Evolutionary conservation across 306 rosid genomes (phyloP).

Genomic region (Erythrophleum fordii): DNA sequence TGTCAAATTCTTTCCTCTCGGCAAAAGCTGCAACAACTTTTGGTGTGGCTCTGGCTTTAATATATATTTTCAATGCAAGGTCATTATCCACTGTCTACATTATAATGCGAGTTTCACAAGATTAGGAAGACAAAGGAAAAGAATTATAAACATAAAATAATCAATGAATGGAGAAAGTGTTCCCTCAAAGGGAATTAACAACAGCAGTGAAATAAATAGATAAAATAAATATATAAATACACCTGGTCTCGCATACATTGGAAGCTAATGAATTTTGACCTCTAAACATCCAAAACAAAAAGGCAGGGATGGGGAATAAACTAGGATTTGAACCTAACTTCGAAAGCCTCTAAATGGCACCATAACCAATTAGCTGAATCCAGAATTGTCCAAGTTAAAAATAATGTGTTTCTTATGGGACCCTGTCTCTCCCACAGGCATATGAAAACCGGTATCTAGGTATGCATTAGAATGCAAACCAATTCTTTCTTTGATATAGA

Average conservation of each 20-base stretch:
- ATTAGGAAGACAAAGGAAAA: slow-evolving; percentile 25
- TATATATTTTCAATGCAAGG: slow-evolving; percentile 89
- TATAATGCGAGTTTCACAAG: slow-evolving; percentile 11
- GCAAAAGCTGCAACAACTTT: slow-evolving; percentile 99
- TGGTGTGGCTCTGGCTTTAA: slow-evolving; percentile 96
- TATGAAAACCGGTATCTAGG: neutral
- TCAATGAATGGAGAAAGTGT: neutral
- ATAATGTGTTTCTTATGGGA: neutral
- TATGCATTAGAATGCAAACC: neutral
- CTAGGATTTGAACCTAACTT: neutral
- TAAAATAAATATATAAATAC: neutral
- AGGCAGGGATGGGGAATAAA: neutral
- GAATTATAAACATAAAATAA: slow-evolving; percentile 7
- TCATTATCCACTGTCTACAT: slow-evolving; percentile 92
- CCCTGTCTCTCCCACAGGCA: neutral
- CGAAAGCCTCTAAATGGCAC: neutral
- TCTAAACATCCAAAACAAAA: neutral
- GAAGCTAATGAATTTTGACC: neutral
- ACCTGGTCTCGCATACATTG: neutral
- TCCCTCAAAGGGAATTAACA: slow-evolving; percentile 13
- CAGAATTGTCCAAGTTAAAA: neutral
- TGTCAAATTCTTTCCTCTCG: slow-evolving; percentile 95
- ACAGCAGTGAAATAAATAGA: neutral
- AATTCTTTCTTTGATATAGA: neutral
- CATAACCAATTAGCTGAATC: neutral